Percentiles rank a stretch among this genome's conserved stretches.
Evolutionary conservation across 2,329 filamentous ascomycete genomes (phyloP).

Genomic region (Rhynchosporium agropyri): DNA sequence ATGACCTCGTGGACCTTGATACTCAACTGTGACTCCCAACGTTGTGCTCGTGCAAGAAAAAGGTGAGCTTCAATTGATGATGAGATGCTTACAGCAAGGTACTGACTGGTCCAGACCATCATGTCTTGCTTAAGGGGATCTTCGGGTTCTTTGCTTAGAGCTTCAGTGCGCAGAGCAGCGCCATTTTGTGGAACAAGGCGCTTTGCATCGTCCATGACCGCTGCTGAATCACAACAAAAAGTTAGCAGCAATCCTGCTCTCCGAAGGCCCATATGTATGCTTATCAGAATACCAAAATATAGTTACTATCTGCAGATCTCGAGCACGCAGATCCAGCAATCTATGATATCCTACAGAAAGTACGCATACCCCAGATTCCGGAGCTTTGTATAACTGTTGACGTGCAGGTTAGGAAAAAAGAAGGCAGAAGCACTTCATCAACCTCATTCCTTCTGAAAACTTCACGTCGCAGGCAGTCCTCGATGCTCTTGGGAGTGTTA

Average conservation of each 20-base stretch:
- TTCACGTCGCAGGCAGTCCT: constrained; percentile 92
- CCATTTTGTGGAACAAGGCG: constrained; percentile 36
- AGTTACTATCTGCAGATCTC: constrained; percentile 81
- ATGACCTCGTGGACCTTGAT: not conserved
- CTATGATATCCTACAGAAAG: constrained; percentile 88
- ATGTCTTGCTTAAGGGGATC: constrained; percentile 42
- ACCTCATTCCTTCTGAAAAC: constrained; percentile 93
- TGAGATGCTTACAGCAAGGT: not conserved
- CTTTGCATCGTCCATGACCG: constrained; percentile 39
- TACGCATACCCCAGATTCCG: constrained; percentile 45
- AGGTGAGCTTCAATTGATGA: constrained; percentile 26
- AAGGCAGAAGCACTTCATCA: constrained; percentile 97
- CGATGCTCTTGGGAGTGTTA: constrained; percentile 88
- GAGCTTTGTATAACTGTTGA: constrained; percentile 19
- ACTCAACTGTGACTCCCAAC: constrained; percentile 9
- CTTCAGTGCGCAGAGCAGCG: constrained; percentile 31
- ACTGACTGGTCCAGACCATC: constrained; percentile 24
- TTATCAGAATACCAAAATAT: constrained; percentile 24
- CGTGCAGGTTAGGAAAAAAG: constrained; percentile 74
- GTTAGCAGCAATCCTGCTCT: constrained; percentile 42
- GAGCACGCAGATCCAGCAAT: constrained; percentile 84
- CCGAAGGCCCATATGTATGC: constrained; percentile 13
- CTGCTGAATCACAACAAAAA: constrained; percentile 60
- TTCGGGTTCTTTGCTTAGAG: constrained; percentile 34
- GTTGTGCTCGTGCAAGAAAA: constrained; percentile 9